Evolutionary conservation across 306 rosid species (phyloP).

Genomic region (Vigna mungo): DNA sequence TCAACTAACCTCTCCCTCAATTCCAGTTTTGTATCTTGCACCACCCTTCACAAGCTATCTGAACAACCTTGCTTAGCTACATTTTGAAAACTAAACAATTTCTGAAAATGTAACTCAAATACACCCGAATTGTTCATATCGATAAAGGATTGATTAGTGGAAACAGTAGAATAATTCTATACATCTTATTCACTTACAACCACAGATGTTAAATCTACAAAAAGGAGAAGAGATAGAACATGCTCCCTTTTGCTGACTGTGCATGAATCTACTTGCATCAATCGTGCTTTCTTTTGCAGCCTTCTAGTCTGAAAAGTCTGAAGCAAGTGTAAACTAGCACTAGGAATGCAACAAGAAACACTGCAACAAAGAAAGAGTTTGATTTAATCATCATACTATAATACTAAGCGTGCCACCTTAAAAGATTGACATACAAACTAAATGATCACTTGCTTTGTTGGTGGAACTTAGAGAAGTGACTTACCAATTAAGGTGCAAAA

Average conservation of each 20-base stretch:
- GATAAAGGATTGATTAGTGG: slow-evolving; percentile 28
- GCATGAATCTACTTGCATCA: slow-evolving; percentile 32
- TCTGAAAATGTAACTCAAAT: background rate
- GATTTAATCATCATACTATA: background rate
- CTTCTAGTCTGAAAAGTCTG: slow-evolving; percentile 20
- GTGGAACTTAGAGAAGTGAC: slow-evolving; percentile 35
- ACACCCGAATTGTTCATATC: slow-evolving; percentile 10
- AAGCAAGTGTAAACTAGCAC: slow-evolving; percentile 32
- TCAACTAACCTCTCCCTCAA: background rate
- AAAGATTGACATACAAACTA: background rate
- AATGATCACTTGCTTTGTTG: slow-evolving; percentile 23
- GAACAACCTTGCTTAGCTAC: background rate
- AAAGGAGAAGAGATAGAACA: slow-evolving; percentile 32
- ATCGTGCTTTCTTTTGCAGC: slow-evolving; percentile 53
- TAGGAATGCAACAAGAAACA: slow-evolving; percentile 41
- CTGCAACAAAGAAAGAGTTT: slow-evolving; percentile 44
- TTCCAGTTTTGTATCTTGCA: background rate
- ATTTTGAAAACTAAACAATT: background rate
- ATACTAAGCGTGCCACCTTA: slow-evolving; percentile 9
- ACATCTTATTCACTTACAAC: slow-evolving; percentile 41
- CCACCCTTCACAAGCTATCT: background rate
- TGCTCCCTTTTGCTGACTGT: slow-evolving; percentile 38
- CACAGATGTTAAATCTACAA: slow-evolving; percentile 34
- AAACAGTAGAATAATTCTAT: slow-evolving; percentile 38
- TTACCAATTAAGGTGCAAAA: slow-evolving; percentile 53